Evolutionary conservation across 805 yeast species (phyloP).

Genomic region (Metschnikowia similis): DNA sequence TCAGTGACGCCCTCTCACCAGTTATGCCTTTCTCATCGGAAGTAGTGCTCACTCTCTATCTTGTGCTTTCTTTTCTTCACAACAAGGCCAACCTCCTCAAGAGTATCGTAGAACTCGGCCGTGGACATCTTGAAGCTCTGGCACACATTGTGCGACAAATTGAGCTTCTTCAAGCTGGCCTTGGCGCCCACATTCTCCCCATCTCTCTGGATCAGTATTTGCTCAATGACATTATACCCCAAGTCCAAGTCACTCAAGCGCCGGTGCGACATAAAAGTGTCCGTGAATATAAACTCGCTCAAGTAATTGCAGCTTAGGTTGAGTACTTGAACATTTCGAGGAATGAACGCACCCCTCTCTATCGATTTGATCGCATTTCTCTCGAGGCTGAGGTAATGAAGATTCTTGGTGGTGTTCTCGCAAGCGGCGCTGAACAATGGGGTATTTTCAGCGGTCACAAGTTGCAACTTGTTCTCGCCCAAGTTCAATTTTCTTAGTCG

Average conservation of each 20-base stretch:
- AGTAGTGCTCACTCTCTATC: slow-evolving; percentile 25
- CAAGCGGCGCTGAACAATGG: slow-evolving; percentile 9
- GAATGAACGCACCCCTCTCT: slow-evolving; percentile 11
- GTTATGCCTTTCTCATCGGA: slow-evolving; percentile 2
- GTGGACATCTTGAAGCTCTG: slow-evolving; percentile 12
- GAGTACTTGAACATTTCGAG: slow-evolving; percentile 10
- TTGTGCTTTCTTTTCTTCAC: slow-evolving; percentile 21
- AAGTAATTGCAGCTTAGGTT: slow-evolving; percentile 19
- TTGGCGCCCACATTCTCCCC: background rate
- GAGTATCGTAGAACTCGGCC: slow-evolving; percentile 21
- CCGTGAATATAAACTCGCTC: slow-evolving; percentile 12
- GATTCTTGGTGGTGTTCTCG: slow-evolving; percentile 1
- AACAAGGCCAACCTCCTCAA: slow-evolving; percentile 21
- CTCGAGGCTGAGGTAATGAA: slow-evolving; percentile 12
- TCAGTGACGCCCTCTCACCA: too few species aligned
- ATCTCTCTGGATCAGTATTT: slow-evolving; percentile 5
- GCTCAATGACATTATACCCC: slow-evolving; percentile 6
- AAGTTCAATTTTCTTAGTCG: slow-evolving; percentile 10
- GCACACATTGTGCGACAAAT: slow-evolving; percentile 19
- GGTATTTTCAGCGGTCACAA: slow-evolving; percentile 9
- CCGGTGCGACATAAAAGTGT: slow-evolving; percentile 8
- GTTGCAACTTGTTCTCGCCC: slow-evolving; percentile 13
- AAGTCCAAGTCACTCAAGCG: slow-evolving; percentile 14
- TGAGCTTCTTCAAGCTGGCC: slow-evolving; percentile 14
- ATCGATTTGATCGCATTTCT: slow-evolving; percentile 15